A percentile compares a stretch with the other conserved stretches of the same genome.
Evolutionary conservation across 148 eudicot genomes (phyloP).

Genomic region (Silene uniflora): DNA sequence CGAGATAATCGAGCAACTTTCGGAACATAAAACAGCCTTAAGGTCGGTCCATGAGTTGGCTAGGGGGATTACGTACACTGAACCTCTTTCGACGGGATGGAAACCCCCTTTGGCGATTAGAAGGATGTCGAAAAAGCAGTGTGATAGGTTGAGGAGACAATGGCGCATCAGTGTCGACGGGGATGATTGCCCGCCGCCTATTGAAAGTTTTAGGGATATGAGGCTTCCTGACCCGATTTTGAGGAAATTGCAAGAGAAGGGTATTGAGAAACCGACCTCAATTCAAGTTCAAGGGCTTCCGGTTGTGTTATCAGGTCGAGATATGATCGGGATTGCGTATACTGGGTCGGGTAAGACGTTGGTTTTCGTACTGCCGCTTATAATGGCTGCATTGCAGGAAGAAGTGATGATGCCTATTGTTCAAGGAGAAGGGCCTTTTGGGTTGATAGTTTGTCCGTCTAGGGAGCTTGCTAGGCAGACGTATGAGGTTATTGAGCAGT

Average conservation of each 20-base stretch:
- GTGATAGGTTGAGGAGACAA: constrained; percentile 54
- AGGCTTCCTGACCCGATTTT: constrained; percentile 66
- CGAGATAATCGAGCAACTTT: constrained; percentile 77
- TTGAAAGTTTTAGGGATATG: constrained; percentile 79
- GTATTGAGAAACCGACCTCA: constrained; percentile 72
- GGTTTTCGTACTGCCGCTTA: constrained; percentile 73
- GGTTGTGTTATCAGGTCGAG: constrained; percentile 73
- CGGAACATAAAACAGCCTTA: constrained; percentile 54
- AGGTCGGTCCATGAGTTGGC: constrained; percentile 87
- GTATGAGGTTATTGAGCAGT: constrained; percentile 67
- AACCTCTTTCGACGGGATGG: constrained; percentile 72
- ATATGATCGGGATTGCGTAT: constrained; percentile 89
- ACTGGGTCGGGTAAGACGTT: constrained; percentile 87
- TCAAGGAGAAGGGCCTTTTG: constrained; percentile 84
- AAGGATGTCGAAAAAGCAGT: constrained; percentile 41
- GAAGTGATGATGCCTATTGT: constrained; percentile 82
- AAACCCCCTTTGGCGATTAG: constrained; percentile 28
- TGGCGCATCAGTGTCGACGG: constrained; percentile 90
- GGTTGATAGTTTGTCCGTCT: constrained; percentile 76
- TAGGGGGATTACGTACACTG: constrained; percentile 72
- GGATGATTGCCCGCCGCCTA: constrained; percentile 75
- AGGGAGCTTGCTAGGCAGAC: constrained; percentile 92
- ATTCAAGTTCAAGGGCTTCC: constrained; percentile 89
- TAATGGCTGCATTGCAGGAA: constrained; percentile 83
- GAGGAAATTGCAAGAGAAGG: constrained; percentile 51